phyloP scores from a whole-genome alignment of 352 stramenopile species.

The Globisporangium mamillatum region DNA sequence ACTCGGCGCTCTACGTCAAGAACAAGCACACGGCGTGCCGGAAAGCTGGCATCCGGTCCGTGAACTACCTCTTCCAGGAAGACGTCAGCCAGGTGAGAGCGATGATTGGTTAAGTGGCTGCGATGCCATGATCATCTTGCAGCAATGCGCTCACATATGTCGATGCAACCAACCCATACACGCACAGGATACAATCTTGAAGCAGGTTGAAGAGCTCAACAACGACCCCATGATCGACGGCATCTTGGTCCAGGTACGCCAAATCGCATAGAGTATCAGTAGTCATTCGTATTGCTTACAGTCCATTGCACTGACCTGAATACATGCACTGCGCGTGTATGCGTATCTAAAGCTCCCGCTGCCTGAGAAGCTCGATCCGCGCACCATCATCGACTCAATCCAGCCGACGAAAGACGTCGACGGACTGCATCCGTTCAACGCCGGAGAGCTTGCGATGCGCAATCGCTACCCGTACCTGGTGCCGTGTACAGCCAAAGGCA shows the following conservation, averaged over 20 bases:
- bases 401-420: constrained; percentile 97
- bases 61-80: constrained; percentile 84
- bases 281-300: background rate
- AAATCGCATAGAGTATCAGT: background rate
- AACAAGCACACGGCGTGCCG: constrained; percentile 97
- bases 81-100: constrained; percentile 47
- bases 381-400: constrained; percentile 92
- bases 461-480: constrained; percentile 88
- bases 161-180: background rate
- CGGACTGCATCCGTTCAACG: constrained; percentile 97
- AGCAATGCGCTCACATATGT: background rate
- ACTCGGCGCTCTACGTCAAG: constrained; percentile 97
- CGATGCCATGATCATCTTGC: background rate
- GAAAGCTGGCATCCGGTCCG: constrained; percentile 91
- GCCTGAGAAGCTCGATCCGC: constrained; percentile 91
- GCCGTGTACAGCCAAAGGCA: constrained; percentile 97
- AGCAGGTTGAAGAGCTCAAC: constrained; percentile 77
- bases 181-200: constrained; percentile 46
- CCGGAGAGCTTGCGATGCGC: constrained; percentile 88
- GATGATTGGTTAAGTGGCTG: background rate
- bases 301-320: background rate
- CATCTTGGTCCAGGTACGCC: constrained; percentile 82
- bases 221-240: constrained; percentile 72
- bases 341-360: constrained; percentile 80
- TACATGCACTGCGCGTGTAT: background rate